phyloP scores from a whole-genome alignment of 805 yeast species.

The Saccharomyces jurei region DNA sequence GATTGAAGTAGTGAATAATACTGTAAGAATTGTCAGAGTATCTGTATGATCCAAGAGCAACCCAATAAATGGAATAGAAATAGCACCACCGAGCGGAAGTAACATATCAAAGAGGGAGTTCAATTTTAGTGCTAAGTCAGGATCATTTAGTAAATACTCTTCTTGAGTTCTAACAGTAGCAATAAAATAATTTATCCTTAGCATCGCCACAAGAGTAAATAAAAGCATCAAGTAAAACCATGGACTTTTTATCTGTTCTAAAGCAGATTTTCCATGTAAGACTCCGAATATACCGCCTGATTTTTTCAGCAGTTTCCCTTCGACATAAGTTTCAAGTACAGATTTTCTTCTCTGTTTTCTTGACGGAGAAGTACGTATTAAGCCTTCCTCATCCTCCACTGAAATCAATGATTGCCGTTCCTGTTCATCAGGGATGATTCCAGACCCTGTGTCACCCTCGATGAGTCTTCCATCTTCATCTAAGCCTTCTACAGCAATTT shows the following conservation, averaged over 20 bases:
- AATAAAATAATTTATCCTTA: constrained; percentile 84
- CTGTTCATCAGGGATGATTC: constrained; percentile 41
- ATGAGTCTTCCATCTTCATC: constrained; percentile 57
- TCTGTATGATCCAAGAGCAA: constrained; percentile 63
- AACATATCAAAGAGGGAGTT: constrained; percentile 79
- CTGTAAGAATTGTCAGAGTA: constrained; percentile 46
- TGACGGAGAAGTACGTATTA: neutral
- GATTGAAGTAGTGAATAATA: constrained; percentile 48
- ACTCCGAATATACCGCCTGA: constrained; percentile 69
- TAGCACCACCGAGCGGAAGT: constrained; percentile 79
- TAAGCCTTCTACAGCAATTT: constrained; percentile 62
- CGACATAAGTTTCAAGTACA: constrained; percentile 59
- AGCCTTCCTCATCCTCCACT: constrained; percentile 4
- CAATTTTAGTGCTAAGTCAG: constrained; percentile 42
- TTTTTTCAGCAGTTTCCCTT: constrained; percentile 41
- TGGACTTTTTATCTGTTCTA: constrained; percentile 41
- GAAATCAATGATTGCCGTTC: constrained; percentile 30
- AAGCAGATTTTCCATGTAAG: constrained; percentile 54
- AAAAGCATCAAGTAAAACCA: constrained; percentile 76
- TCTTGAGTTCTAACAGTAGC: constrained; percentile 85
- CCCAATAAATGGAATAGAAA: constrained; percentile 85
- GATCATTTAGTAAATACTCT: constrained; percentile 52
- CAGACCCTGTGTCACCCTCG: constrained; percentile 32
- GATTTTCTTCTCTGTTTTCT: constrained; percentile 37
- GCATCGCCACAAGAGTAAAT: constrained; percentile 82